Evolutionary conservation across 345 rosid genomes (phyloP), one percentile per base, ranked within the genome.

Genomic region (Syzygium jambos): DNA sequence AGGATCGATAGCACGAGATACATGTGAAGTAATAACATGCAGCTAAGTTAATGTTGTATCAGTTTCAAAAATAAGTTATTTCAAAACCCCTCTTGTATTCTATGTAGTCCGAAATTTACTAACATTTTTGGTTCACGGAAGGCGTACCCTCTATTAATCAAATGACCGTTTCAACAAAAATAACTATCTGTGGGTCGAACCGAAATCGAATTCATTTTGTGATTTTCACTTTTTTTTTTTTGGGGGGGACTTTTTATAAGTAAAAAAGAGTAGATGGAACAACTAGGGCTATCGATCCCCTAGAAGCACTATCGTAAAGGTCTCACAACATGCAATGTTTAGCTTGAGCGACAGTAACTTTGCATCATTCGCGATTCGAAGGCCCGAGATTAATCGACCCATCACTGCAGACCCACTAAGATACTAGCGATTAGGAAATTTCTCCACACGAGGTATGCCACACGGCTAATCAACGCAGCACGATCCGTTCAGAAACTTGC

Each of bases 291-390:
- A 2, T 34, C 11, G 19, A 14, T 38, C 21, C 46, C 41, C 2
- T 21, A 2, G 9, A 11, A 16, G 12, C 0, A 0, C 16, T 34
- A 17, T 68, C 21, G 17, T 34, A 30, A 68, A 30, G 9, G 11
- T 34, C 7, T 3, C 0, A 5, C 7, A 0, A 1, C 4, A 34
- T 1, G 2, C 0, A 34, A 68, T 68, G 25, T 16, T 34, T 0
- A 4, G 1, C 34, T 68, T 68, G 43, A 68, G 12, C 23, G 0
- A 68, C 16, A 34, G 3, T 17, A 9, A 68, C 7, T 34, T 19
- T 34, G 25, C 13, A 34, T 68, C 7, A 34, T 34, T 5, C 14
- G 0, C 6, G 13, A 19, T 43, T 68, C 34, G 41, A 29, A 65
- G 1, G 21, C 11, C 2, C 7, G 2, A 34, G 5, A 34, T 68